These are phyloP conservation scores for Scolecobasidium constrictum DNA, from an alignment of 2,329 filamentous ascomycete genomes.

Conservation along the genomic window DNA sequence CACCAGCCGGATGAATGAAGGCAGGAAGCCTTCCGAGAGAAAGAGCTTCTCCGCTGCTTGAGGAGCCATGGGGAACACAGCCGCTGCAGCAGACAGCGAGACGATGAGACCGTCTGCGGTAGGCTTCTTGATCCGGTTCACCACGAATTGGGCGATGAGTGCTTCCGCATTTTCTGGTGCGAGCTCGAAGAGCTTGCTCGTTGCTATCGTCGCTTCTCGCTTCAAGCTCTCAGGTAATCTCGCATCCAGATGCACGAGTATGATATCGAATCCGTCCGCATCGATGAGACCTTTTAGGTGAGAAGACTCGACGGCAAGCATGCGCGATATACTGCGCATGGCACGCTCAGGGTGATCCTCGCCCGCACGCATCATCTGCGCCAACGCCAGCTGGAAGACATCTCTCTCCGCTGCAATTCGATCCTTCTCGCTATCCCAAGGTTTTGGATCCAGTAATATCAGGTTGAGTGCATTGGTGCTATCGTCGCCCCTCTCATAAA, in stretches of 20 bases:
- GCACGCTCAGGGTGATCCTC: constrained; percentile 57
- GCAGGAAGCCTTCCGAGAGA: constrained; percentile 76
- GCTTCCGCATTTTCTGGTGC: constrained; percentile 59
- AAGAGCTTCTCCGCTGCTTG: constrained; percentile 68
- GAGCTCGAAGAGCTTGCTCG: constrained; percentile 72
- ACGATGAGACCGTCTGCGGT: constrained; percentile 83
- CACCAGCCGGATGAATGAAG: constrained; percentile 65
- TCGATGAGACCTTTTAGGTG: constrained; percentile 54
- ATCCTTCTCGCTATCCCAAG: constrained; percentile 29
- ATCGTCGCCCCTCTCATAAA: constrained; percentile 35
- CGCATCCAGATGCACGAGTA: constrained; percentile 80
- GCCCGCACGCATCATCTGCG: constrained; percentile 81
- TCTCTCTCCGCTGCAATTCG: constrained; percentile 42
- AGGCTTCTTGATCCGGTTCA: constrained; percentile 56
- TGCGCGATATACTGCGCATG: constrained; percentile 48
- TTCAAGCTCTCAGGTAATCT: constrained; percentile 62
- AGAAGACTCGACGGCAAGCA: constrained; percentile 44
- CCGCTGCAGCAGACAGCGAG: constrained; percentile 84
- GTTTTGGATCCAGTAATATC: constrained; percentile 28
- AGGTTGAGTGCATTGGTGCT: constrained; percentile 32
- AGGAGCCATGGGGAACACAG: constrained; percentile 77
- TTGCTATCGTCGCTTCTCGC: constrained; percentile 71
- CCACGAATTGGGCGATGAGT: constrained; percentile 65
- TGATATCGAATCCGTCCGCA: constrained; percentile 67
- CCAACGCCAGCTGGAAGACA: constrained; percentile 67